phyloP scores from a whole-genome alignment of 352 stramenopile genomes.

The Pythium chondricola region DNA sequence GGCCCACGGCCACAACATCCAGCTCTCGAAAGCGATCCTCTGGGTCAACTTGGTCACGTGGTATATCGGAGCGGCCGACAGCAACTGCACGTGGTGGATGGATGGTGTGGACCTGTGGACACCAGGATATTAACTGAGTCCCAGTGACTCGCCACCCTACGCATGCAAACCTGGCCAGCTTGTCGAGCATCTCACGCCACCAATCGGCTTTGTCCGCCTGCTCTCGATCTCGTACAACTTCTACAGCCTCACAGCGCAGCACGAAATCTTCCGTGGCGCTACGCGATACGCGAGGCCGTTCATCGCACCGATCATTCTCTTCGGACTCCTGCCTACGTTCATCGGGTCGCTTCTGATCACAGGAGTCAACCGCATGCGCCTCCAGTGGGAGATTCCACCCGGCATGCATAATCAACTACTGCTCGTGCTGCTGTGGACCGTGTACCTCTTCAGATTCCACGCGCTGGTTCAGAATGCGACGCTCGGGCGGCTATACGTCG shows the following conservation, averaged over 20 bases:
- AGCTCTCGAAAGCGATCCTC: conserved; percentile 14
- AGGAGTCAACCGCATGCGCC: conserved; percentile 9
- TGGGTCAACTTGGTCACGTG: conserved; percentile 14
- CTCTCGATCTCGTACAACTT: conserved; percentile 20
- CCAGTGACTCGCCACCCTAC: conserved; percentile 14
- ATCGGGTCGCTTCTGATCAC: conserved; percentile 9
- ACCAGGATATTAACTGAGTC: conserved; percentile 2
- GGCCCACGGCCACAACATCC: conserved; percentile 11
- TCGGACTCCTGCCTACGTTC: conserved; percentile 14
- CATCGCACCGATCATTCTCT: conserved; percentile 5
- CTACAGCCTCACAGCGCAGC: conserved; percentile 15
- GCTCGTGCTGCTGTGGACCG: conserved; percentile 14
- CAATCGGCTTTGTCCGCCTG: conserved; percentile 6
- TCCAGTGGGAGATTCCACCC: not conserved
- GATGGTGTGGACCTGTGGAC: conserved; percentile 15
- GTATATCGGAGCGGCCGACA: conserved; percentile 19
- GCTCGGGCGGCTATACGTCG: conserved; percentile 2
- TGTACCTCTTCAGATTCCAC: conserved; percentile 8
- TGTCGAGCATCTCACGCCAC: not conserved
- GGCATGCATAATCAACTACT: conserved; percentile 15
- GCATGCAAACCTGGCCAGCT: conserved; percentile 7
- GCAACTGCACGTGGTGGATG: conserved; percentile 17
- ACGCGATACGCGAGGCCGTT: conserved; percentile 7
- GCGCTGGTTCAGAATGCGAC: conserved; percentile 2
- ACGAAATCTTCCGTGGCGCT: conserved; percentile 7